Conservation (phyloP, 2,329 filamentous ascomycete genomes). For the Pseudopithomyces chartarum region DNA sequence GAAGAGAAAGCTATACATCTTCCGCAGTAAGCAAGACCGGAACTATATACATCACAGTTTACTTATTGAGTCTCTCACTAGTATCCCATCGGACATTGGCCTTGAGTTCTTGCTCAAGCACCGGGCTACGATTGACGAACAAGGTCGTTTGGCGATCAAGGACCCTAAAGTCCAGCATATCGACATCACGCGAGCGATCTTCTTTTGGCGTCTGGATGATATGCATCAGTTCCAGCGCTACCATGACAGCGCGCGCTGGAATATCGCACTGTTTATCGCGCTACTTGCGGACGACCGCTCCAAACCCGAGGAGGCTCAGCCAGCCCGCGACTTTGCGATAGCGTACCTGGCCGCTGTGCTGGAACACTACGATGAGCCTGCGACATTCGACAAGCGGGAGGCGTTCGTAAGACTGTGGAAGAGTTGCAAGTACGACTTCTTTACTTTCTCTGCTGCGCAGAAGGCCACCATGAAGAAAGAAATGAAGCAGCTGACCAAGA, state of each 20-base stretch:
- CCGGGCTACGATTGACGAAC: constrained; percentile 11
- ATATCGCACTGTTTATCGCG: constrained; percentile 24
- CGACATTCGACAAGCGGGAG: constrained; percentile 17
- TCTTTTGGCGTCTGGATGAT: constrained; percentile 26
- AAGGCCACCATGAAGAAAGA: constrained; percentile 21
- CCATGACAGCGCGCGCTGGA: constrained; percentile 29
- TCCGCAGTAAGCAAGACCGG: constrained; percentile 8
- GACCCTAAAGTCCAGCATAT: constrained; percentile 11
- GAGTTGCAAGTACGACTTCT: constrained; percentile 15
- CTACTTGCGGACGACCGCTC: constrained; percentile 12
- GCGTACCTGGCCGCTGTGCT: constrained; percentile 25
- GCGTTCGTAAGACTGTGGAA: constrained; percentile 24
- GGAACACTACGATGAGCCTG: constrained; percentile 25
- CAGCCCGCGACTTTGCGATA: constrained; percentile 18
- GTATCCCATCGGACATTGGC: constrained; percentile 25
- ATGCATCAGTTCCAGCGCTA: constrained; percentile 28
- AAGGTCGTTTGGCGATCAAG: constrained; percentile 15
- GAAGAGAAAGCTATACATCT: constrained; percentile 9
- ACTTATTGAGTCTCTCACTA: not conserved
- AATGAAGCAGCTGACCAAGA: constrained; percentile 13
- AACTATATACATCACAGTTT: not conserved
- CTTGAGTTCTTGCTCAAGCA: constrained; percentile 28
- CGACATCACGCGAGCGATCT: constrained; percentile 24
- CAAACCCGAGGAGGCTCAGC: not conserved
- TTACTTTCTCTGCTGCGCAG: constrained; percentile 10